Conservation (phyloP, 352 stramenopile species). For the Pythium myriotylum region DNA sequence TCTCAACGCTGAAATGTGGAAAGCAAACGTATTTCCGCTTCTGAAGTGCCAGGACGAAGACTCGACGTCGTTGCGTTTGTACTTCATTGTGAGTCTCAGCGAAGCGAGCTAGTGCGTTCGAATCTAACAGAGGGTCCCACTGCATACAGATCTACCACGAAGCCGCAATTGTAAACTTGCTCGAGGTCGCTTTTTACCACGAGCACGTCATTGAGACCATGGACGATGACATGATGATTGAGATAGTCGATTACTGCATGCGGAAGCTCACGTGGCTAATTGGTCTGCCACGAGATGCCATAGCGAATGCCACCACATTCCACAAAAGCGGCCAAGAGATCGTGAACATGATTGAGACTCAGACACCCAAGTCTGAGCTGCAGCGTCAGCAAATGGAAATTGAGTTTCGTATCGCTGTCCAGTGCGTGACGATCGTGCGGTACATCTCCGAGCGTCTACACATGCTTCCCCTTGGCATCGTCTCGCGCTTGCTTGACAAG, state of each 20-base stretch:
- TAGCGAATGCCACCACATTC: conserved; percentile 63
- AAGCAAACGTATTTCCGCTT: conserved; percentile 71
- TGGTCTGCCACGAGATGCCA: conserved; percentile 54
- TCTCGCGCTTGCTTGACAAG: conserved; percentile 94
- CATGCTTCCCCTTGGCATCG: conserved; percentile 82
- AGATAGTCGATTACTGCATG: conserved; percentile 94
- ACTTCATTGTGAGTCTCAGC: conserved; percentile 80
- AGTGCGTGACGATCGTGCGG: conserved; percentile 87
- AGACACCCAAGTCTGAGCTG: conserved; percentile 62
- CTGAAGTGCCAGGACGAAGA: conserved; percentile 54
- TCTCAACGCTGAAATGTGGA: conserved; percentile 91
- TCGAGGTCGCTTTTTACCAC: conserved; percentile 91
- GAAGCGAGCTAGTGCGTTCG: neutral
- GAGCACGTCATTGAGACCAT: conserved; percentile 87
- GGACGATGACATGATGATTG: conserved; percentile 89
- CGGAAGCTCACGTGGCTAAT: conserved; percentile 90
- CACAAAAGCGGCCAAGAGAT: conserved; percentile 74
- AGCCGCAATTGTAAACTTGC: conserved; percentile 84
- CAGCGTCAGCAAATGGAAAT: conserved; percentile 80
- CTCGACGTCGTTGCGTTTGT: conserved; percentile 79
- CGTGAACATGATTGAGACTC: conserved; percentile 61
- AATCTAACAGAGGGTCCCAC: neutral
- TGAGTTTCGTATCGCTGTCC: conserved; percentile 84
- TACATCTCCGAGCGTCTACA: conserved; percentile 92
- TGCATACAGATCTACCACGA: conserved; percentile 83